These are phyloP conservation scores for Serpula lacrymans DNA, from an alignment of 768 basidiomycete species.

Conservation along the genomic window DNA sequence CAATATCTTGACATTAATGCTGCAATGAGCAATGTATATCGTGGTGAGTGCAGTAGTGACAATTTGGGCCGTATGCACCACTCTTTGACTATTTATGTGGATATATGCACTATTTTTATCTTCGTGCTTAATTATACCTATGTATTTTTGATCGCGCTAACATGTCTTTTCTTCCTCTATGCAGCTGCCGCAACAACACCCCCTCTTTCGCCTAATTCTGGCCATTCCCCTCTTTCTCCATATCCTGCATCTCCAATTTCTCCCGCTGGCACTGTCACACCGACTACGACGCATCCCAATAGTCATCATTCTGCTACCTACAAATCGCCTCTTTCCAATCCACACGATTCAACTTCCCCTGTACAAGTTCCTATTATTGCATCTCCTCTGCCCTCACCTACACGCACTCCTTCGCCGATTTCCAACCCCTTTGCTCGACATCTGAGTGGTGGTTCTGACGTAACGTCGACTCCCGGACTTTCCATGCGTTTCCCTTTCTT, in stretches of 20 bases:
- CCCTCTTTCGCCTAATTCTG: conserved; percentile 32
- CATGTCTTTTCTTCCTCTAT: conserved; percentile 13
- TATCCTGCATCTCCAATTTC: conserved; percentile 21
- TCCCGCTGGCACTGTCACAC: conserved; percentile 8
- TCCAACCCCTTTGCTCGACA: conserved; percentile 90
- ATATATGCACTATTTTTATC: too few species aligned
- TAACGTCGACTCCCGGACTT: conserved; percentile 15
- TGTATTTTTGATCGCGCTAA: background rate
- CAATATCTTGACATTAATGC: conserved; percentile 47
- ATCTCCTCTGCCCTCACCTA: conserved; percentile 15
- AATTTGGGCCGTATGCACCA: too few species aligned
- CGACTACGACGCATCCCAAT: too few species aligned
- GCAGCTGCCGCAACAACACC: conserved; percentile 29
- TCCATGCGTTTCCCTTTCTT: conserved; percentile 50
- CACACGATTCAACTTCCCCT: conserved; percentile 11
- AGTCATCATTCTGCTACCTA: conserved; percentile 14
- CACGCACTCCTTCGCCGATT: conserved; percentile 43
- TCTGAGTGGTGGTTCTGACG: conserved; percentile 74
- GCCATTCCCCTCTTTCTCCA: conserved; percentile 32
- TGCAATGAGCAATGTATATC: conserved; percentile 24
- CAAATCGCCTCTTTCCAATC: conserved; percentile 14
- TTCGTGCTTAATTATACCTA: too few species aligned
- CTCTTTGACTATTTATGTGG: too few species aligned
- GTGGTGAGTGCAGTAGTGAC: conserved; percentile 29
- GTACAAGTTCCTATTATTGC: conserved; percentile 3